phyloP scores from a whole-genome alignment of 2,329 filamentous ascomycete genomes.

The Aspergillus sp. region DNA sequence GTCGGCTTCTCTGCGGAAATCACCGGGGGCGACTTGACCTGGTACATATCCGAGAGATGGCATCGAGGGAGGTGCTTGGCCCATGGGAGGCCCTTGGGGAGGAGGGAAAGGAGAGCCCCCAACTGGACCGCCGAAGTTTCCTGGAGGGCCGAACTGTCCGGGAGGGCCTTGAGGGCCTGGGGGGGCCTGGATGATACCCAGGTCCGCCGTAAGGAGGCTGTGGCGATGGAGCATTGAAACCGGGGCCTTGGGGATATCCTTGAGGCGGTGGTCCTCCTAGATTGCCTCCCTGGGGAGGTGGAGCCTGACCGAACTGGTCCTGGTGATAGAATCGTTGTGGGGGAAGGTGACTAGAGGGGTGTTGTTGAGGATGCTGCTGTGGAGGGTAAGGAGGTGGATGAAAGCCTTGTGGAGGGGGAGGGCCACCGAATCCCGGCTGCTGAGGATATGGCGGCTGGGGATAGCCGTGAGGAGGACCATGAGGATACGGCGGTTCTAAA shows the following conservation, averaged over 20 bases:
- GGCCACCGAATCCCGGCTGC: conserved; percentile 12
- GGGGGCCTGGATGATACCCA: conserved; percentile 24
- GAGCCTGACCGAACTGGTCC: neutral
- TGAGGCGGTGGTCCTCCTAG: conserved; percentile 14
- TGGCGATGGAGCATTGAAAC: conserved; percentile 9
- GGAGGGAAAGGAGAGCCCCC: conserved; percentile 22
- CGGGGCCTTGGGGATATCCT: conserved; percentile 9
- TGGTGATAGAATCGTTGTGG: conserved; percentile 31
- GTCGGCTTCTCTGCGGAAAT: conserved; percentile 65
- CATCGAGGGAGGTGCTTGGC: conserved; percentile 48
- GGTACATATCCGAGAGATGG: conserved; percentile 72
- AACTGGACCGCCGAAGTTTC: conserved; percentile 3
- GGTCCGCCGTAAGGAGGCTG: conserved; percentile 12
- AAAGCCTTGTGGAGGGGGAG: conserved; percentile 19
- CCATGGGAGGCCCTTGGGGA: conserved; percentile 34
- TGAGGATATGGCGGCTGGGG: conserved; percentile 22
- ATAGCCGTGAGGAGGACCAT: conserved; percentile 15
- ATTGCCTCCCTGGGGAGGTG: conserved; percentile 28
- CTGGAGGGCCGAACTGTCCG: conserved; percentile 25
- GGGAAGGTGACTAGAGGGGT: conserved; percentile 20
- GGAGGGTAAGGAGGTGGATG: conserved; percentile 21
- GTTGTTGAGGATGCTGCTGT: conserved; percentile 32
- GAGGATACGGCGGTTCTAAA: conserved; percentile 22
- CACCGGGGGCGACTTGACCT: conserved; percentile 61
- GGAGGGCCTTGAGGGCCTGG: conserved; percentile 14